phyloP scores from a whole-genome alignment of 306 rosid genomes.

The Lupinus albus region DNA sequence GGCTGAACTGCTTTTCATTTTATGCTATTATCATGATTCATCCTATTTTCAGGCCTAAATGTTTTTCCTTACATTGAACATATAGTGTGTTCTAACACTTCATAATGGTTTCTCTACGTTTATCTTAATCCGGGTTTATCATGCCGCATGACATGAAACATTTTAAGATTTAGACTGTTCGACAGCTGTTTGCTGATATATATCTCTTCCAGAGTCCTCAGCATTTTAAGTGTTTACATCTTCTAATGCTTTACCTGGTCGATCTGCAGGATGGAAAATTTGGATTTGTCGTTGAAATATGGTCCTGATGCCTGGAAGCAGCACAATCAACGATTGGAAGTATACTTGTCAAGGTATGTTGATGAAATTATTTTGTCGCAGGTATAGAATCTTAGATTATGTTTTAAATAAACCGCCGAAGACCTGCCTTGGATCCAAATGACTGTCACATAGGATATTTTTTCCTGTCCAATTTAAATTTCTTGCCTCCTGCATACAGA shows the following conservation, averaged over 20 bases:
- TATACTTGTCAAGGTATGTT: conserved; percentile 71
- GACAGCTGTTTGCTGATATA: conserved; percentile 14
- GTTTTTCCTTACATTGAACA: neutral
- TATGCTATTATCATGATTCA: neutral
- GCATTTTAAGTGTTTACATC: conserved; percentile 17
- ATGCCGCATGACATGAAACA: conserved; percentile 4
- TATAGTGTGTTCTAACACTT: neutral
- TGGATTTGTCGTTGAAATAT: conserved; percentile 79
- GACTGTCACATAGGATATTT: neutral
- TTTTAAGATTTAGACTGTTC: conserved; percentile 2
- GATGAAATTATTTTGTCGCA: neutral
- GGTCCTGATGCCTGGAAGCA: conserved; percentile 89
- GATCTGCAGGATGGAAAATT: conserved; percentile 78
- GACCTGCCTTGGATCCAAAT: conserved; percentile 12
- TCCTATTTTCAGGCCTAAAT: conserved; percentile 1
- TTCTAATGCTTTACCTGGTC: conserved; percentile 32
- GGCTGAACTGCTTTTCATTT: neutral
- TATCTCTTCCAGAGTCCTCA: neutral
- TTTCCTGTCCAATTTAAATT: neutral
- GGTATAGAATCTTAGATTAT: neutral
- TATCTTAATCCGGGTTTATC: neutral
- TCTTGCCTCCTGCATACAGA: no score
- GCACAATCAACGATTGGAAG: conserved; percentile 77
- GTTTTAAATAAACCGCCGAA: neutral
- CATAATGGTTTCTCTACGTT: neutral